Conservation (phyloP, 2,329 filamentous ascomycete species). For the Tetracladium maxilliforme region DNA sequence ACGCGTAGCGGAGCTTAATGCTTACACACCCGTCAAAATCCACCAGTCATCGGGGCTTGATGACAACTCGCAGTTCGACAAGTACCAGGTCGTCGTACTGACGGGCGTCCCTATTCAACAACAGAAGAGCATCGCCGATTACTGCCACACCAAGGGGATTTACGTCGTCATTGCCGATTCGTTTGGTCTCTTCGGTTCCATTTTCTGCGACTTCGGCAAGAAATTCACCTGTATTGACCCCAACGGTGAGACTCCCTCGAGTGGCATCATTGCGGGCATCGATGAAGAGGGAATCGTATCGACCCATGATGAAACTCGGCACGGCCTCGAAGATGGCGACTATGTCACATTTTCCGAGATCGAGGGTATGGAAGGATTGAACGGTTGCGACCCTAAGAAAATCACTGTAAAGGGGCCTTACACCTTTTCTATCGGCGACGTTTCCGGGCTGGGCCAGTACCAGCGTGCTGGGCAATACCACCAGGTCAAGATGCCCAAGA, state of each 20-base stretch:
- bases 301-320: slow-evolving; percentile 83
- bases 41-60: slow-evolving; percentile 48
- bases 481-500: slow-evolving; percentile 97
- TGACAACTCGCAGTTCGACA: slow-evolving; percentile 69
- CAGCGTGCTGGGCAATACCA: slow-evolving; percentile 77
- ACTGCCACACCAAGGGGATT: slow-evolving; percentile 87
- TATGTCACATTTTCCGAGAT: slow-evolving; percentile 91
- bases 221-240: slow-evolving; percentile 84
- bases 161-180: slow-evolving; percentile 80
- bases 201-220: slow-evolving; percentile 95
- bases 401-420: slow-evolving; percentile 92
- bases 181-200: slow-evolving; percentile 83
- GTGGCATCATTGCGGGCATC: slow-evolving; percentile 80
- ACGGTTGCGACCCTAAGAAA: slow-evolving; percentile 72
- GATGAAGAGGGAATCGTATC: slow-evolving; percentile 84
- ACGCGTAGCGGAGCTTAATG: slow-evolving; percentile 85
- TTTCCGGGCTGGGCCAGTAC: slow-evolving; percentile 76
- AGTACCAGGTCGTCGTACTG: slow-evolving; percentile 84
- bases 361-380: slow-evolving; percentile 81
- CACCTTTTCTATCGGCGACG: slow-evolving; percentile 92
- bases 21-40: slow-evolving; percentile 81
- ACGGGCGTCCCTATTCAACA: slow-evolving; percentile 70
- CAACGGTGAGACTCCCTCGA: slow-evolving; percentile 77
- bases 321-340: slow-evolving; percentile 92
- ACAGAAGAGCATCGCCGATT: slow-evolving; percentile 77